phyloP scores from a whole-genome alignment of 163 green algal species.

The Scenedesmus sp. region DNA sequence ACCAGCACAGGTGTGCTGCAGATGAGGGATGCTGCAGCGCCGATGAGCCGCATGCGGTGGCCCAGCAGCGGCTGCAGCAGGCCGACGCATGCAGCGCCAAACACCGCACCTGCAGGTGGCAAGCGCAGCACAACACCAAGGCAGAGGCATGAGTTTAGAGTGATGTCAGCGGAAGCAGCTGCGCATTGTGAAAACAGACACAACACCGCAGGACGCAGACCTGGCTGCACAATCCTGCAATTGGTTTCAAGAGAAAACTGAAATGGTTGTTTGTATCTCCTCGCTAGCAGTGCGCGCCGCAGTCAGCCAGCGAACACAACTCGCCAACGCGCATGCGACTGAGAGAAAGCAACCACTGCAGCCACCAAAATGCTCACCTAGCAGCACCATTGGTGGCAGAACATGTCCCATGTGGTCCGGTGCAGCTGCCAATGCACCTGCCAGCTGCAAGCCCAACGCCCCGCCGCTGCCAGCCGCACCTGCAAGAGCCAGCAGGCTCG shows the following conservation, averaged over 20 bases:
- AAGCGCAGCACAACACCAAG: not conserved
- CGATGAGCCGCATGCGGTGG: not conserved
- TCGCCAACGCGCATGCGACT: no score
- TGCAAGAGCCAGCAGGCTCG: not conserved
- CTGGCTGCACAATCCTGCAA: no score
- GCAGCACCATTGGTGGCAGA: not conserved
- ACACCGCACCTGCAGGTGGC: not conserved
- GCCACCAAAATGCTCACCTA: conserved; percentile 1
- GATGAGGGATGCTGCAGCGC: not conserved
- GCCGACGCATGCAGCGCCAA: not conserved
- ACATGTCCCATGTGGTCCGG: not conserved
- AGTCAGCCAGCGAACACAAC: no score
- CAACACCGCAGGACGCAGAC: not conserved
- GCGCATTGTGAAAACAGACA: not conserved
- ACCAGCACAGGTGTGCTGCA: not conserved
- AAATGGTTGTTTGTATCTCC: no score
- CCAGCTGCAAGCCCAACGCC: conserved; percentile 20
- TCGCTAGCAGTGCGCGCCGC: no score
- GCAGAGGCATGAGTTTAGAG: not conserved
- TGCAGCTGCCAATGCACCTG: not conserved
- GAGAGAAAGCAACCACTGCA: no score
- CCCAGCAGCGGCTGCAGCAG: conserved; percentile 13
- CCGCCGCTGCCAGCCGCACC: conserved; percentile 5
- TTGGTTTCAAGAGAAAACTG: no score
- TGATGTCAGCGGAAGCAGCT: not conserved